phyloP scores from a whole-genome alignment of 2,329 filamentous ascomycete species.

The Didymella pinodella region DNA sequence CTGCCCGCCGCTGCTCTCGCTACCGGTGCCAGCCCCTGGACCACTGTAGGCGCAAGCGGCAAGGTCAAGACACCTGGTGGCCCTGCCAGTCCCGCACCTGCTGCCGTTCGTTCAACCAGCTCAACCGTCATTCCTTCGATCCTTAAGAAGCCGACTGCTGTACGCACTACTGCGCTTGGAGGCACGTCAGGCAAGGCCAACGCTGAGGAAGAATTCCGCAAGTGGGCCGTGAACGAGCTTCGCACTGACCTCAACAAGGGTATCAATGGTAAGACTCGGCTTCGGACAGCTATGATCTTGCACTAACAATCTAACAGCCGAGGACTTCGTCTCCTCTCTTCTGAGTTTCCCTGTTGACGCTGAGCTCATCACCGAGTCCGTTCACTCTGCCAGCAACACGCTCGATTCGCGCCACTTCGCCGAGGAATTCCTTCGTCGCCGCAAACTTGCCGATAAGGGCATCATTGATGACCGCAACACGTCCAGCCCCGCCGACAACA shows the following conservation, averaged over 20 bases:
- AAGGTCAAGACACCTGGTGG: slow-evolving; percentile 81
- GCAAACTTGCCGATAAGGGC: slow-evolving; percentile 91
- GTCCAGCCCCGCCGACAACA: slow-evolving; percentile 58
- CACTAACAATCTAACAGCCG: slow-evolving; percentile 62
- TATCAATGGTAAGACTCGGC: slow-evolving; percentile 67
- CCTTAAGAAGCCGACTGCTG: slow-evolving; percentile 63
- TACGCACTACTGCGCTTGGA: slow-evolving; percentile 58
- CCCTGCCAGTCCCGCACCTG: slow-evolving; percentile 60
- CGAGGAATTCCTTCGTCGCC: slow-evolving; percentile 91
- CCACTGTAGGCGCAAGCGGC: slow-evolving; percentile 91
- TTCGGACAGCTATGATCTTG: neutral
- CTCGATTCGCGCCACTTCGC: slow-evolving; percentile 94
- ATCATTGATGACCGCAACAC: slow-evolving; percentile 75
- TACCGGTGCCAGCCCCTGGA: slow-evolving; percentile 73
- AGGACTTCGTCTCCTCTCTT: slow-evolving; percentile 80
- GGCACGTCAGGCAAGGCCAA: slow-evolving; percentile 58
- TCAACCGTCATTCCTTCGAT: slow-evolving; percentile 53
- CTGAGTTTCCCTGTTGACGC: slow-evolving; percentile 77
- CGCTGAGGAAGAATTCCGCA: slow-evolving; percentile 90
- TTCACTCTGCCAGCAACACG: slow-evolving; percentile 85
- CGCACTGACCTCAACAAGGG: slow-evolving; percentile 73
- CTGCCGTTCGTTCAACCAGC: slow-evolving; percentile 59
- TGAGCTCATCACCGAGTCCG: slow-evolving; percentile 85
- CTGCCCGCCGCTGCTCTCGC: slow-evolving; percentile 53
- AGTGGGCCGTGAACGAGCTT: slow-evolving; percentile 86